Base-by-base conservation (phyloP, 2,329 filamentous ascomycete genomes). In the Neofusicoccum cordaticola region DNA sequence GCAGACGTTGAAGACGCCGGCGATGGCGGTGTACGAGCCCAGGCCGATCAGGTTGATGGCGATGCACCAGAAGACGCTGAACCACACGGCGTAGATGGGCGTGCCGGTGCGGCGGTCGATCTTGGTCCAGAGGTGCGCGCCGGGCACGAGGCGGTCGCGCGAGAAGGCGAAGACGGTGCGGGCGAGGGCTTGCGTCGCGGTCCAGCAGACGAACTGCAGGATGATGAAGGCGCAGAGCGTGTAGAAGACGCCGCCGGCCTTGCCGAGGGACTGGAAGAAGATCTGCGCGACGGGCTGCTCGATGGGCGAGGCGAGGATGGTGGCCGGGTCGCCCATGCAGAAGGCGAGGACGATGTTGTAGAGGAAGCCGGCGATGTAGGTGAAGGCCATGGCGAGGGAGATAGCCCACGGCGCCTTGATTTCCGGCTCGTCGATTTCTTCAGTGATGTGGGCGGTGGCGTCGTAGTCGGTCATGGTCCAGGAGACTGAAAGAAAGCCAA, bases 391-490 rank as follows among this genome's bases (percentile, higher is more conserved):
- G 44, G 84, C 84, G 19, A 82, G 71, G 4, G 81, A 82, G 66
- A 87, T 87, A 42, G 84, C 84, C 78, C 81, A 84, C n/a, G 82
- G 82, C 2, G 82, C 82, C 66, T 83, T 83, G 68, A 80, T 72
- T 65, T 83, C 82, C 3, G 82, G 81, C 64, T 84, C 71, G 67
- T 77, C 69, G 65, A 85, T 83, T 68, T 68, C 66, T 62, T 68
- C 65, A n/a, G 67, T 61, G 45, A 68, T 67, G 53, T 77, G 74
- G 12, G 75, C 74, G n/a, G 75, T 77, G 9, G 78, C 79, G 70
- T 81, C 83, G 70, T 84, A 84, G 69, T 84, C 81, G 3, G 84
- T 86, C 84, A 87, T 86, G 62, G 84, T 86, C 85, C 85, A 87
- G 19, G 81, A 81, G 42, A 85, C 85, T 1, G 82, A 84, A 31